Conservation (phyloP, 176 grass and related monocot species). For the Avena insularis region DNA sequence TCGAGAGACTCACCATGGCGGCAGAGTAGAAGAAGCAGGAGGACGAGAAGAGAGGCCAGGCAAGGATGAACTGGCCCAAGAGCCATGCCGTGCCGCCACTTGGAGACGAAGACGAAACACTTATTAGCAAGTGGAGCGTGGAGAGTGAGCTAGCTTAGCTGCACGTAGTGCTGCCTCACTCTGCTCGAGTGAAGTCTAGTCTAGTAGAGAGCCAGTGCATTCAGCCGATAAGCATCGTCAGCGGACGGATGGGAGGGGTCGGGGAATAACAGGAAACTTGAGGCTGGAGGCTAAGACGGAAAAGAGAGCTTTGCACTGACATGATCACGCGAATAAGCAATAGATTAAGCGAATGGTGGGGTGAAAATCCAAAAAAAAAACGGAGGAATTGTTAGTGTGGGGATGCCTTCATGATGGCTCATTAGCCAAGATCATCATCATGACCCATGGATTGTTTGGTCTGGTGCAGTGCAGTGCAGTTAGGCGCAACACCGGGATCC, state of each 20-base stretch:
- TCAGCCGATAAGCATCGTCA: constrained; percentile 29
- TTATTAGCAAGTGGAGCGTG: constrained; percentile 34
- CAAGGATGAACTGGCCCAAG: constrained; percentile 36
- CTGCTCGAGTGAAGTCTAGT: neutral
- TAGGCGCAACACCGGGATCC: constrained; percentile 34
- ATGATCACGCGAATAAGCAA: constrained; percentile 43
- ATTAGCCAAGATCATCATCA: constrained; percentile 23
- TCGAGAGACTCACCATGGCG: constrained; percentile 59
- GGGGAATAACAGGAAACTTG: constrained; percentile 78
- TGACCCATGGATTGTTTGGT: constrained; percentile 37
- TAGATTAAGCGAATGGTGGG: constrained; percentile 39
- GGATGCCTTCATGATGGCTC: constrained; percentile 50
- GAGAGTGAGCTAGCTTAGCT: constrained; percentile 46
- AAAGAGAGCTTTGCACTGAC: constrained; percentile 50
- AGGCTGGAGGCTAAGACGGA: constrained; percentile 28
- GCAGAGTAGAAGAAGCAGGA: constrained; percentile 48
- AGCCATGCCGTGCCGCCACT: constrained; percentile 51
- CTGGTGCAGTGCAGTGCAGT: constrained; percentile 26
- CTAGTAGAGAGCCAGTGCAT: neutral
- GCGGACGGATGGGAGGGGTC: neutral
- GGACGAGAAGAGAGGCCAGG: constrained; percentile 35
- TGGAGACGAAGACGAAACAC: neutral
- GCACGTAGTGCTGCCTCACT: neutral
- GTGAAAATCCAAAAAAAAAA: constrained; percentile 8
- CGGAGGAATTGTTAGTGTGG: constrained; percentile 31